Percentiles rank a stretch among this genome's conserved stretches.
Conservation (phyloP, 2,329 filamentous ascomycete genomes). For the Gaeumannomyces sp. region DNA sequence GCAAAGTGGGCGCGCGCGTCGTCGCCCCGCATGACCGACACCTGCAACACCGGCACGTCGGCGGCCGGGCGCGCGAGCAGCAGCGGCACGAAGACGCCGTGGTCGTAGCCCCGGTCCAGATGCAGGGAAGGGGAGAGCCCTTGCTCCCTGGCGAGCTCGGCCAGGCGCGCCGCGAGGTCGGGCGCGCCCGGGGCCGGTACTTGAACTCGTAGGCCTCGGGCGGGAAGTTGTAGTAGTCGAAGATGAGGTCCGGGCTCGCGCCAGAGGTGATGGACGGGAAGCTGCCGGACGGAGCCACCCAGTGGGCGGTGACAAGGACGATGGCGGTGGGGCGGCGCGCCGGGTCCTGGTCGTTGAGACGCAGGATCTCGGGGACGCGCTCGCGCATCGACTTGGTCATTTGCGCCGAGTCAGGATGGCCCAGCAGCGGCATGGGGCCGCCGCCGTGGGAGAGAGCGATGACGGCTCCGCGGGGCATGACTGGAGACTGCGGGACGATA, state of each 20-base stretch:
- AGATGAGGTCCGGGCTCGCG: conserved; percentile 40
- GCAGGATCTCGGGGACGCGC: conserved; percentile 48
- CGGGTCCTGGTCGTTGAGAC: conserved; percentile 42
- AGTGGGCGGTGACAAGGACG: conserved; percentile 53
- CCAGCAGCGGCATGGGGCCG: conserved; percentile 52
- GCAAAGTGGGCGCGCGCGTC: conserved; percentile 40
- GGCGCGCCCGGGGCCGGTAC: conserved; percentile 52
- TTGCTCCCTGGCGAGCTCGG: conserved; percentile 36
- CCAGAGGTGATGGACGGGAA: conserved; percentile 48
- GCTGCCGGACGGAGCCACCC: conserved; percentile 44
- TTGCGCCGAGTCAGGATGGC: conserved; percentile 44
- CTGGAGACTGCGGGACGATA: not conserved
- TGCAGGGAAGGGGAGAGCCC: conserved; percentile 38
- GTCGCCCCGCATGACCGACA: conserved; percentile 48
- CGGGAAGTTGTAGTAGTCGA: conserved; percentile 57
- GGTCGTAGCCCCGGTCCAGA: conserved; percentile 46
- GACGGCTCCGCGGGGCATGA: conserved; percentile 27
- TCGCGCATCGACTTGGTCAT: conserved; percentile 47
- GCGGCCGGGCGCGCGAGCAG: conserved; percentile 47
- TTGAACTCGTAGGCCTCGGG: conserved; percentile 46
- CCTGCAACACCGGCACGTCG: conserved; percentile 48
- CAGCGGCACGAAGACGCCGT: conserved; percentile 55
- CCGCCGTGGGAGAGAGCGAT: conserved; percentile 45
- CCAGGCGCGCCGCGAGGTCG: conserved; percentile 43
- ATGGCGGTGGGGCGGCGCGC: conserved; percentile 38